Base-by-base conservation (phyloP, 768 basidiomycete species). In the Tubosaeta sp. region DNA sequence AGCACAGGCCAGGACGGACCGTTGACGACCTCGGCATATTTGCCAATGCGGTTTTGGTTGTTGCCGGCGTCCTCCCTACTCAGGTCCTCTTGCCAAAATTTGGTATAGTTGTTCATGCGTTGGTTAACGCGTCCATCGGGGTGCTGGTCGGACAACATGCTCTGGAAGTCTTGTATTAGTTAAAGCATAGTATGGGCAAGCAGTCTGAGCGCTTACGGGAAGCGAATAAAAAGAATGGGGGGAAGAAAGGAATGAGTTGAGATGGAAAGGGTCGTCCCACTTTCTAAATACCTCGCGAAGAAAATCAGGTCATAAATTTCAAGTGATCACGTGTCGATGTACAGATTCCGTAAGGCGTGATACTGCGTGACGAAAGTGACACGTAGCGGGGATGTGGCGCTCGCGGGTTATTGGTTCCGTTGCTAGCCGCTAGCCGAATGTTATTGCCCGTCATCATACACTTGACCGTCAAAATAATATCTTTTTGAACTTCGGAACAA, bases 11-110 rank as follows among this genome's bases (percentile, higher is more conserved):
- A 11, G 11, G 12, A 71, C 79, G 49, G 46, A 91, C 91, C 93
- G 59, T 97, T 95, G 54, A 98, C 90, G 54, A 99, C 91, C 48
- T 97, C 92, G 12, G 88, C 85, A 71, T 97, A 98, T 64, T 82
- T 83, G 35, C 81, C 81, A 41, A 94, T 71, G 54, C 95, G 81
- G 63, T 83, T 84, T 52, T 86, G 77, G 54, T 78, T 88, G 69
- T 91, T 80, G 12, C 70, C 72, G 5, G 77, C 74, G 45, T 67
- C 72, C 71, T 98, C 94, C 61, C 85, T 78, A 14, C 70, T 71
- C 29, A 83, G 74, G 68, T 95, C 88, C 66, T 87, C 85, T 57
- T 94, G 80, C 95, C 95, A 99, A 74, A 91, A 93, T 64, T 82
- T 83, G 60, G 86, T 86, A 74, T 99, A 98, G 71, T 83, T 84